phyloP scores from a whole-genome alignment of 179 eudicot species.

The Beta lomatogona region DNA sequence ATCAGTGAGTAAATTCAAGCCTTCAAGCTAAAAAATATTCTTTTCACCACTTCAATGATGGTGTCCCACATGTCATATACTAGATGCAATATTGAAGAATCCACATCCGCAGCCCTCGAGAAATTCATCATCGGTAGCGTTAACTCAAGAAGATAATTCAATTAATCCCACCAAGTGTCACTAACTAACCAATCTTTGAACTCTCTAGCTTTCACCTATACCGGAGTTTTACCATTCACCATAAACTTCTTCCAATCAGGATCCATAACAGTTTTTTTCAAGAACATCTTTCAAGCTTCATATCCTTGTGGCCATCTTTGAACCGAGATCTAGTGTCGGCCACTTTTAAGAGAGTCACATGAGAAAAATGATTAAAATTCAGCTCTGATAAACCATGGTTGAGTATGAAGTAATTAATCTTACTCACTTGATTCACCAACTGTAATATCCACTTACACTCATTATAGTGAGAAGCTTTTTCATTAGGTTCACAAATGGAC shows the following conservation, averaged over 20 bases:
- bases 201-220: neutral
- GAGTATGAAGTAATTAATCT: neutral
- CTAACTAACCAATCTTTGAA: neutral
- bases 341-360: neutral
- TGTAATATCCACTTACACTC: neutral
- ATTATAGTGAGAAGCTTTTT: neutral
- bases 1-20: neutral
- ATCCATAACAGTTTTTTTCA: neutral
- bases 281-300: neutral
- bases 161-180: conserved; percentile 17
- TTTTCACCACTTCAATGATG: conserved; percentile 24
- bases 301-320: neutral
- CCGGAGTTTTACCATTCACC: neutral
- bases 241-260: conserved; percentile 10
- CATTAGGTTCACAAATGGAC: neutral
- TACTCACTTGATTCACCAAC: neutral
- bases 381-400: neutral
- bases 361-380: neutral
- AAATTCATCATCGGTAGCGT: neutral
- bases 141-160: neutral
- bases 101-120: neutral
- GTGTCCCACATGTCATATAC: conserved; percentile 29
- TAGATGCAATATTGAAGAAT: conserved; percentile 3
- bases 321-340: conserved; percentile 9
- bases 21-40: conserved; percentile 10